Base-by-base conservation (phyloP, 306 rosid species). In the Erythrophleum fordii region DNA sequence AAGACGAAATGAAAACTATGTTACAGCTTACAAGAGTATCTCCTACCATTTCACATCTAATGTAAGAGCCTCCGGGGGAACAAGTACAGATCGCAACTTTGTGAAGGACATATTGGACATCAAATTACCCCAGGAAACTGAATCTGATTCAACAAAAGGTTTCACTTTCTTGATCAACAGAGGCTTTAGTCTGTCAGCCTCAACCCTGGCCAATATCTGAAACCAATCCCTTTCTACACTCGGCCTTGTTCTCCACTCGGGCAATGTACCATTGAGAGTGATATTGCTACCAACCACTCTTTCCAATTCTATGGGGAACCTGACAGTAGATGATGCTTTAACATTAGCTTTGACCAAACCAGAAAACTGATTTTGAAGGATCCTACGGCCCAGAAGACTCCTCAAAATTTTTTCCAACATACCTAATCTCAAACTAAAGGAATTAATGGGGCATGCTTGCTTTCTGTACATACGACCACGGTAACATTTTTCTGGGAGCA, bases 11-110 rank as follows among this genome's bases (percentile, higher is more conserved):
- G 46, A 76, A 44, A 60, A 37, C 68, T 78, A 81, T 51, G 42
- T 49, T 72, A 85, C 75, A 85, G 72, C 62, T 66, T 77, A 86
- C 88, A 86, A 69, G 58, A 41, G 80, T 73, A 68, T 78, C 74
- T 61, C 76, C 88, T 95, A 93, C 99, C 97, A 95, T 83, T 93
- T 91, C 75, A 95, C 88, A 86, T 89, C 99, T 80, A 95, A 83
- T 13, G 99, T 95, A 29, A 95, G 89, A 41, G 99, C 91, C 77
- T 93, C 98, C 0, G 98, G 81, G 45, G 97, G 92, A 72, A 91
- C 91, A 68, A 93, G 94, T 52, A 88, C 76, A 34, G 97, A 91
- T 35, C 89, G 87, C 55, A 89, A 82, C 75, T 90, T 86, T 20
- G 98, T 90, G 76, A 89, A 93, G 13, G 98, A 95, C 78, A 88